Evolutionary conservation across 75 land plant species (phyloP).

Genomic region (Pinus taeda): DNA sequence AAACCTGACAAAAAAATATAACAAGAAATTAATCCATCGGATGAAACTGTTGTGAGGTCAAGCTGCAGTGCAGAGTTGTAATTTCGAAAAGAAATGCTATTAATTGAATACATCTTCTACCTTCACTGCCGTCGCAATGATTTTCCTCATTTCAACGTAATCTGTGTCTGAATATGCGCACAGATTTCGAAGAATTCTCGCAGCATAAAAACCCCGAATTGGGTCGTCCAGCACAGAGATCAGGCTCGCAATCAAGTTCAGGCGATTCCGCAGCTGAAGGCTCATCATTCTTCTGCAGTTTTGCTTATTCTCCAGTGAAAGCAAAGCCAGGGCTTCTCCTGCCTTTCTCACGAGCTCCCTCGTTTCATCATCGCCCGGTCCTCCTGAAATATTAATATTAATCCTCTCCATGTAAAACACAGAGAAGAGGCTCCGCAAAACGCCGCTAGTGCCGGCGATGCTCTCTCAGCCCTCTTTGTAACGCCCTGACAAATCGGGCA

Average conservation of each 20-base stretch:
- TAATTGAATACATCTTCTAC: not conserved
- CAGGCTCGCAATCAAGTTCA: slow-evolving; percentile 16
- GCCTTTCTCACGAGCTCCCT: slow-evolving; percentile 42
- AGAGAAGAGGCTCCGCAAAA: slow-evolving; percentile 44
- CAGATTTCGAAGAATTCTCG: slow-evolving; percentile 59
- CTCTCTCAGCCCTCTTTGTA: slow-evolving; percentile 53
- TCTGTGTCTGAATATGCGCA: slow-evolving; percentile 41
- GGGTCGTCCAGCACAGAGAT: slow-evolving; percentile 32
- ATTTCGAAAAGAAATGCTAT: not conserved
- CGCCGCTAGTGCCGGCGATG: slow-evolving; percentile 81
- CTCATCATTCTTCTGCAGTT: slow-evolving; percentile 49
- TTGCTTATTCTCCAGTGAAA: slow-evolving; percentile 47
- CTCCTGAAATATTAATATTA: not conserved
- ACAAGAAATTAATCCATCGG: not conserved
- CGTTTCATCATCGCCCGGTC: slow-evolving; percentile 9
- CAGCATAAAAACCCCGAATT: slow-evolving; percentile 29
- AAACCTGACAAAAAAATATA: slow-evolving; percentile 25
- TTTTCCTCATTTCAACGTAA: slow-evolving; percentile 20
- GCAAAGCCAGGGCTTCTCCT: slow-evolving; percentile 78
- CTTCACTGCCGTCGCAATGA: slow-evolving; percentile 28
- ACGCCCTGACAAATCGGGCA: too few species aligned
- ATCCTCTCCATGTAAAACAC: slow-evolving; percentile 30
- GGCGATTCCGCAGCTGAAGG: slow-evolving; percentile 4
- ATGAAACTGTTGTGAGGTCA: not conserved
- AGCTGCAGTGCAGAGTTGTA: not conserved